phyloP scores from a whole-genome alignment of 2,329 filamentous ascomycete genomes.

The Mollisia scopiformis region DNA sequence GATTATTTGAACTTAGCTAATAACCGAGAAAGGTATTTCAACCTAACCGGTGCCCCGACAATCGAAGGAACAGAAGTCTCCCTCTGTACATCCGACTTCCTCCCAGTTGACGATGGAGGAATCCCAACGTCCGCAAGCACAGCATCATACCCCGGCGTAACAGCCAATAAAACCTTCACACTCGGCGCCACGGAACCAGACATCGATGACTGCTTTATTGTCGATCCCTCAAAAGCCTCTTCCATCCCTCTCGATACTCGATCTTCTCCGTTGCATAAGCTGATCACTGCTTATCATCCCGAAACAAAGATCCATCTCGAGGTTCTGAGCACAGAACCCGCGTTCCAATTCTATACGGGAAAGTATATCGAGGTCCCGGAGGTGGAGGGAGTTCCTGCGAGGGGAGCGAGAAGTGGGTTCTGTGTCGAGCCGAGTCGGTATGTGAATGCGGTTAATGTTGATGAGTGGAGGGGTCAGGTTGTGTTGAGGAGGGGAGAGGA shows the following conservation, averaged over 20 bases:
- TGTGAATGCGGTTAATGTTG: conserved; percentile 84
- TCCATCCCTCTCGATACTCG: conserved; percentile 54
- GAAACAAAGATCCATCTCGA: conserved; percentile 79
- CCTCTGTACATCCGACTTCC: conserved; percentile 63
- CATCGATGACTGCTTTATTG: conserved; percentile 90
- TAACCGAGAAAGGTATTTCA: conserved; percentile 68
- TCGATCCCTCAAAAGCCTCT: conserved; percentile 45
- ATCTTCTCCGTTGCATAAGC: conserved; percentile 60
- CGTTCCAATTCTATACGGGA: conserved; percentile 97
- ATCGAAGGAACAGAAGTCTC: conserved; percentile 65
- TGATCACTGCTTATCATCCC: conserved; percentile 75
- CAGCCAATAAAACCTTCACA: conserved; percentile 67
- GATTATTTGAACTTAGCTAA: too few species aligned
- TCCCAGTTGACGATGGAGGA: conserved; percentile 71
- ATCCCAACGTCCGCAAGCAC: conserved; percentile 73
- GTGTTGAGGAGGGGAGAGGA: conserved; percentile 82
- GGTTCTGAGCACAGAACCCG: conserved; percentile 88
- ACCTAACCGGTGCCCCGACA: conserved; percentile 57
- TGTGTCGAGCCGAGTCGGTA: conserved; percentile 92
- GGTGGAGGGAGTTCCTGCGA: conserved; percentile 62
- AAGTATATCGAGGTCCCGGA: conserved; percentile 79
- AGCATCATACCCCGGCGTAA: conserved; percentile 63
- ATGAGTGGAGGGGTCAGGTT: conserved; percentile 78
- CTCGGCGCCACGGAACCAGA: conserved; percentile 69
- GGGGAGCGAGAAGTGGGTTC: conserved; percentile 74